Evolutionary conservation across 352 stramenopile genomes (phyloP), one percentile per base, ranked within the genome.

Genomic region (Phytopythium oedochilum): DNA sequence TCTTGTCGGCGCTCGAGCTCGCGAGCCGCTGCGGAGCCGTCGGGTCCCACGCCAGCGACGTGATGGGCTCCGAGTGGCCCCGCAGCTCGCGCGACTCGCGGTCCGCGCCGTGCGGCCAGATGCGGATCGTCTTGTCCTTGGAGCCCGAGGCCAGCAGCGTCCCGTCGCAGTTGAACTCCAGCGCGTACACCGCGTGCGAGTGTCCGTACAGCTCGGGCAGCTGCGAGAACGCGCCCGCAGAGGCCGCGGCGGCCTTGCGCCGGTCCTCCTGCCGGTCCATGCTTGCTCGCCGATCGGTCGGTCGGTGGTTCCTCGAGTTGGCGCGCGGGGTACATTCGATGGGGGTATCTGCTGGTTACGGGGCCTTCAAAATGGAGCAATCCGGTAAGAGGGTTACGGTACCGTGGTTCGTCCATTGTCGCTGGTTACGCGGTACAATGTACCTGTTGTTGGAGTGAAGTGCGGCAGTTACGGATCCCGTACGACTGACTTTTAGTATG

Each of bases 141-240:
- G 76, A 92, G 38, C 84, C 84, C 2, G 84, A 92, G n/a, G 82
- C 84, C 46, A 94, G 61, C 59, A 85, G 72, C 47, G 77, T 66
- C 12, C 84, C 84, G 26, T 78, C 73, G 31, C 58, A 68, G 65
- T 92, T 94, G 63, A 89, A 92, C 53, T 82, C 82, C 20, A 94
- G 71, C 46, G 82, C 82, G 34, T 84, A 92, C n/a, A 88, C 82
- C 51, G 87, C 84, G 43, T 79, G 72, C 34, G 80, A 88, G 68
- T 94, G 84, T 25, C 84, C 84, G 50, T 78, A 86, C 36, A 94
- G 71, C 68, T 94, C 84, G 10, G 80, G 75, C 40, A 92, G 70
- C 59, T 88, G 73, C 57, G 66, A 57, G 57, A 75, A 77, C 39
- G 62, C 23, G 42, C 42, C 22, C 7, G n/a, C n/a, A n/a, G n/a